These are phyloP conservation scores for Phellopilus nigrolimitatus DNA, from an alignment of 1,284 basidiomycete genomes.

Conservation along the genomic window DNA sequence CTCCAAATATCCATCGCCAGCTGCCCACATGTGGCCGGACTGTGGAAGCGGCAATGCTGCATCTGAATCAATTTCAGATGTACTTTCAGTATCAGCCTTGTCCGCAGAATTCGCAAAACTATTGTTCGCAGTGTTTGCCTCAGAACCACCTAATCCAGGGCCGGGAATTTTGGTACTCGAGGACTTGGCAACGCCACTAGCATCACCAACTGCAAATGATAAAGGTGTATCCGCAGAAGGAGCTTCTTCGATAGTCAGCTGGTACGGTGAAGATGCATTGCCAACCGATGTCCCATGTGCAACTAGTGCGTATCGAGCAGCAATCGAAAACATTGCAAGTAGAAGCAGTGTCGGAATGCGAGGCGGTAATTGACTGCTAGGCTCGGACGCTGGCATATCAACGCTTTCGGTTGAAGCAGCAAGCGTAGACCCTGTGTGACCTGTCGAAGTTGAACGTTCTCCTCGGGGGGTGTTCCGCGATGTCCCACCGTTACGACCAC, in stretches of 20 bases:
- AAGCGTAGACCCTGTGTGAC: not conserved
- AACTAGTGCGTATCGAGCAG: constrained; percentile 56
- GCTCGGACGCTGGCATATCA: constrained; percentile 30
- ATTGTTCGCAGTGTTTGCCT: not conserved
- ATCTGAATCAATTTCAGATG: constrained; percentile 11
- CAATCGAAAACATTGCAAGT: constrained; percentile 73
- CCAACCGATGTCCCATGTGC: constrained; percentile 16
- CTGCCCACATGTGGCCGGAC: constrained; percentile 69
- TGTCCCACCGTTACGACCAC: not conserved
- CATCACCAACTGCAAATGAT: not conserved
- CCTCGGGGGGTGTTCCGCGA: not conserved
- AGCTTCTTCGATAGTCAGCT: constrained; percentile 4
- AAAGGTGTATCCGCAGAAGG: not conserved
- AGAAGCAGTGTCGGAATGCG: constrained; percentile 63
- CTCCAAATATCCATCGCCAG: constrained; percentile 71
- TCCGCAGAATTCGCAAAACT: not conserved
- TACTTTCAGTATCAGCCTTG: not conserved
- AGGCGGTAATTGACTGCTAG: constrained; percentile 30
- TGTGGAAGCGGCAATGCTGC: constrained; percentile 39
- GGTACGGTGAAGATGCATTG: constrained; percentile 7
- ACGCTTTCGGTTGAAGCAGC: constrained; percentile 22
- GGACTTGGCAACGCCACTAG: not conserved
- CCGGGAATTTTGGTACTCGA: not conserved
- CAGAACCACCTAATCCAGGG: not conserved
- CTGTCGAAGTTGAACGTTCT: constrained; percentile 5